A percentile compares a stretch with the other conserved stretches of the same genome.
phyloP scores from a whole-genome alignment of 192 early-diverging fungal species.

The Chytriomyces confervae region DNA sequence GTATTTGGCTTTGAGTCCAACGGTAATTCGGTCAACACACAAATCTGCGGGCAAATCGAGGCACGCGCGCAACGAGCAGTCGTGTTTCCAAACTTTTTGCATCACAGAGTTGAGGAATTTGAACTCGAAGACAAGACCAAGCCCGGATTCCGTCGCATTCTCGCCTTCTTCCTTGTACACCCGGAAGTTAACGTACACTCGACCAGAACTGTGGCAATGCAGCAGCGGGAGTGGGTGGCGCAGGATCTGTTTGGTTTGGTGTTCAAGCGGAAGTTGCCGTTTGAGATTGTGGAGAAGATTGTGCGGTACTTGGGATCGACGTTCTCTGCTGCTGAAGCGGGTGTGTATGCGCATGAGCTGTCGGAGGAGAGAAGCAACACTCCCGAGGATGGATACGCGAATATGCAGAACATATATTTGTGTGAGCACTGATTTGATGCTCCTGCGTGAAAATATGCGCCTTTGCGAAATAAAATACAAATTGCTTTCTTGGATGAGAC shows the following conservation, averaged over 20 bases:
- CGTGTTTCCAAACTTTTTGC: conserved; percentile 74
- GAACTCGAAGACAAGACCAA: conserved; percentile 61
- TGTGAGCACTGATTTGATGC: conserved; percentile 11
- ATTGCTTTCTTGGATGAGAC: too few relatives aligned
- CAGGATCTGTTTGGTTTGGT: neutral
- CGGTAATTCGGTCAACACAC: conserved; percentile 22
- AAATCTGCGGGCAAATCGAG: conserved; percentile 53
- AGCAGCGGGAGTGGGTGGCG: conserved; percentile 60
- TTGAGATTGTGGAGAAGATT: conserved; percentile 16
- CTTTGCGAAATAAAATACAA: too few relatives aligned
- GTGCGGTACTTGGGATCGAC: neutral
- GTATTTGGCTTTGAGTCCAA: conserved; percentile 26
- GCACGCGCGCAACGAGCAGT: conserved; percentile 63
- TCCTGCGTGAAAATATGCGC: too few relatives aligned
- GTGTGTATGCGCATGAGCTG: neutral
- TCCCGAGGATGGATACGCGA: conserved; percentile 14
- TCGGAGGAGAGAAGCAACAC: conserved; percentile 5
- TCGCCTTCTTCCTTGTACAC: conserved; percentile 74
- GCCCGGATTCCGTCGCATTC: conserved; percentile 68
- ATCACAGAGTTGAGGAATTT: conserved; percentile 70
- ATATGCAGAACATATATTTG: conserved; percentile 16
- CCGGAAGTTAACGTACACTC: conserved; percentile 58
- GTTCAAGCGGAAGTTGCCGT: neutral
- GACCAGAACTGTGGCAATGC: conserved; percentile 67
- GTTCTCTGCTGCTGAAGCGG: neutral